A percentile compares a stretch with the other conserved stretches of the same genome.
phyloP scores from a whole-genome alignment of 192 early-diverging fungal genomes.

The Podila epigama region DNA sequence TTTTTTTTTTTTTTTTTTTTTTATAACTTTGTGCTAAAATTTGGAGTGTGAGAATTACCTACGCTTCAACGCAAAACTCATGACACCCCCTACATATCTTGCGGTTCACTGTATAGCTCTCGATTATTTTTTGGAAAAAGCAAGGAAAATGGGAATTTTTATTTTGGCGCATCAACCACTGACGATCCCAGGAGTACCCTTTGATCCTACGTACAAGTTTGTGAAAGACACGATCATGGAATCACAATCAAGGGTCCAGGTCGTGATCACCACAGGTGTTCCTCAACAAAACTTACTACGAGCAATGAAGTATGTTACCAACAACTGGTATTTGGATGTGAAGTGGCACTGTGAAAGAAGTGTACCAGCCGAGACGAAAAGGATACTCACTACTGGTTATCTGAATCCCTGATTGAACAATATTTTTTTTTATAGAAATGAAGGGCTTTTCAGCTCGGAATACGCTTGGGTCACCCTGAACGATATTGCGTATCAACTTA shows the following conservation, averaged over 20 bases:
- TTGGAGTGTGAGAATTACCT: too few species aligned
- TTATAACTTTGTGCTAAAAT: too few species aligned
- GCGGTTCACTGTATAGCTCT: background rate
- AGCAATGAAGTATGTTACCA: slow-evolving; percentile 13
- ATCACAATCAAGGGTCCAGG: slow-evolving; percentile 14
- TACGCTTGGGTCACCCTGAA: slow-evolving; percentile 29
- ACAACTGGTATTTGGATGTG: background rate
- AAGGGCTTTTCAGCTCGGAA: slow-evolving; percentile 8
- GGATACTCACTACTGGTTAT: too few species aligned
- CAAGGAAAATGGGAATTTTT: slow-evolving; percentile 10
- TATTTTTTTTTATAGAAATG: slow-evolving; percentile 4
- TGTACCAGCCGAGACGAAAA: too few species aligned
- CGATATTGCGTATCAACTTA: slow-evolving; percentile 4
- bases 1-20: too few species aligned
- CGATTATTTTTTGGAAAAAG: slow-evolving; percentile 2
- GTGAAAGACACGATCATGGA: background rate
- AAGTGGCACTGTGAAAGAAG: too few species aligned
- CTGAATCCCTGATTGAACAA: too few species aligned
- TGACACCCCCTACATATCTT: background rate
- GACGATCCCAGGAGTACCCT: background rate
- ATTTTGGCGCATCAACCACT: slow-evolving; percentile 8
- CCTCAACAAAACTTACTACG: background rate
- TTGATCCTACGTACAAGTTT: slow-evolving; percentile 4
- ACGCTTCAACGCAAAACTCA: background rate
- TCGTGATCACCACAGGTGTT: slow-evolving; percentile 5